Percentiles rank a stretch among this genome's conserved stretches.
Conservation (phyloP, 75 land plant species). For the Pinus tabuliformis region DNA sequence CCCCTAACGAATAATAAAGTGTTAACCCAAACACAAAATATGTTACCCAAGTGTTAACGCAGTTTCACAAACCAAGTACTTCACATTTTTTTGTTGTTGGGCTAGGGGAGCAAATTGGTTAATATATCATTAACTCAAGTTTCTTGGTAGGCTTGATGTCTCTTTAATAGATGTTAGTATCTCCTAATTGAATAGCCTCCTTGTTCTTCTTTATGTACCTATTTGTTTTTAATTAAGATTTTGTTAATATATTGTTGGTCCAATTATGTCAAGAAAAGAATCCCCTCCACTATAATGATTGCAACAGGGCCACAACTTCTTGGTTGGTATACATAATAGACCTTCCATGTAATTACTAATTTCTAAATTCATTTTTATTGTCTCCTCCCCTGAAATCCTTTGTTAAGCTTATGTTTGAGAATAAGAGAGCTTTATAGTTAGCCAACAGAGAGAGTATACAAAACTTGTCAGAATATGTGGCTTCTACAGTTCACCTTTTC, state of each 20-base stretch:
- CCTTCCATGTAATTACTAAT: background rate
- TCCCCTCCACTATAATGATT: background rate
- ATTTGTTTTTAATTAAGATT: no score
- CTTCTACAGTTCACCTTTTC: background rate
- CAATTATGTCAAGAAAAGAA: background rate
- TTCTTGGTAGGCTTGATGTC: no score
- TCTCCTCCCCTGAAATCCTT: background rate
- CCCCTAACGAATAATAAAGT: no score
- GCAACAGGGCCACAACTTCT: background rate
- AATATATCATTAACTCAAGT: no score
- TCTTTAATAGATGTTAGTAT: no score
- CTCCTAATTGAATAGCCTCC: no score
- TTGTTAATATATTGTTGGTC: background rate
- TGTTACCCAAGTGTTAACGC: no score
- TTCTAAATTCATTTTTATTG: background rate
- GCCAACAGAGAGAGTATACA: background rate
- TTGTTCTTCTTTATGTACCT: no score
- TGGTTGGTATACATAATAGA: background rate
- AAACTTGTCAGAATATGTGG: background rate
- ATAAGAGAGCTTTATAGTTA: background rate
- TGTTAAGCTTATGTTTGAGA: background rate
- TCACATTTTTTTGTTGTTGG: no score
- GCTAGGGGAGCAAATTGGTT: no score
- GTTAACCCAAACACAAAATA: no score
- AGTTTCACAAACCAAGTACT: no score